Percentiles rank a stretch among this genome's conserved stretches.
Evolutionary conservation across 371 early-diverging fungal species (phyloP).

Genomic region (Mortierella sp.): DNA sequence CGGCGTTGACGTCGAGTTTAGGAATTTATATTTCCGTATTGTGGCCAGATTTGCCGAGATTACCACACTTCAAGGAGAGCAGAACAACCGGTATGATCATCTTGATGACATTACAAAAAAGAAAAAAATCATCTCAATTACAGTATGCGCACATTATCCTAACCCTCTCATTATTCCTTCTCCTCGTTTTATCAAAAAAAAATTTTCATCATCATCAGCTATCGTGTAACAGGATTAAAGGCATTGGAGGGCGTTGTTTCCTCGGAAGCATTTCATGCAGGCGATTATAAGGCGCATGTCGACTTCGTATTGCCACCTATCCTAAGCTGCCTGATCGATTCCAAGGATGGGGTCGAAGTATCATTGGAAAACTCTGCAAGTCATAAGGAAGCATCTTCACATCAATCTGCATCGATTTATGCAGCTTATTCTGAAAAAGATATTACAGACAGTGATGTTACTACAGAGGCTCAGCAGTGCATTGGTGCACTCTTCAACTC

Average conservation of each 20-base stretch:
- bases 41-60: slow-evolving; percentile 71
- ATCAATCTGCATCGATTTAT: slow-evolving; percentile 41
- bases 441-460: slow-evolving; percentile 52
- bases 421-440: slow-evolving; percentile 37
- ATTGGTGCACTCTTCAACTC: slow-evolving; percentile 61
- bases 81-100: slow-evolving; percentile 26
- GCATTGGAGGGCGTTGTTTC: slow-evolving; percentile 67
- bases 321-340: slow-evolving; percentile 55
- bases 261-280: slow-evolving; percentile 67
- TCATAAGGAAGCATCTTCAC: slow-evolving; percentile 14
- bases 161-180: not conserved
- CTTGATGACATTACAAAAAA: not conserved
- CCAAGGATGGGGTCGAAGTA: slow-evolving; percentile 31
- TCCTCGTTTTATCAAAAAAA: not conserved
- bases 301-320: slow-evolving; percentile 69
- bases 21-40: slow-evolving; percentile 68
- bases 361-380: slow-evolving; percentile 20
- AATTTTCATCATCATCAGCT: slow-evolving; percentile 52
- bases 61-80: slow-evolving; percentile 42
- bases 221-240: slow-evolving; percentile 67
- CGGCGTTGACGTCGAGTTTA: slow-evolving; percentile 77
- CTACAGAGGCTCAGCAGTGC: slow-evolving; percentile 60
- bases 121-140: not conserved
- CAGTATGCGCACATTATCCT: not conserved
- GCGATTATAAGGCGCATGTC: slow-evolving; percentile 68